These are phyloP conservation scores for Penicillium herquei DNA, from an alignment of 495 filamentous ascomycete genomes.

Conservation along the genomic window DNA sequence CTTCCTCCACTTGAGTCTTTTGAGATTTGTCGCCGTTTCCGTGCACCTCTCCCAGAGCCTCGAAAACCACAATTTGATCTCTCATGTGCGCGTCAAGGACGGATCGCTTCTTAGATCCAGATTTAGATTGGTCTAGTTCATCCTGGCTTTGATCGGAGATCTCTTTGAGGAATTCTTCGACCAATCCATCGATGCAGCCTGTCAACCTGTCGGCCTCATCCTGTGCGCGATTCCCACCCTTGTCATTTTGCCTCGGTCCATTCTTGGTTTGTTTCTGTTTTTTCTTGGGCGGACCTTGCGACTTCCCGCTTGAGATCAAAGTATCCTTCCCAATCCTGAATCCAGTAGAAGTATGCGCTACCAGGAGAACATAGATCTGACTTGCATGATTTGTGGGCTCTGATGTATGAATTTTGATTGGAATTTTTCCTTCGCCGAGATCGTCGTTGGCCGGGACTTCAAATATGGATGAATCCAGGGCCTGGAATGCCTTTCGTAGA, in stretches of 20 bases:
- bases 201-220: not conserved
- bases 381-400: constrained; percentile 60
- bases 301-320: constrained; percentile 49
- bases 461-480: constrained; percentile 13
- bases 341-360: constrained; percentile 62
- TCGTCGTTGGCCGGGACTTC: not conserved
- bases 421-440: constrained; percentile 18
- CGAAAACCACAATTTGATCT: constrained; percentile 81
- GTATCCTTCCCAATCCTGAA: constrained; percentile 67
- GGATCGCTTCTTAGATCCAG: constrained; percentile 10
- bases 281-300: constrained; percentile 4
- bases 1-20: constrained; percentile 30
- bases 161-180: constrained; percentile 58
- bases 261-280: constrained; percentile 9
- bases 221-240: not conserved
- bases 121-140: not conserved
- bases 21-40: constrained; percentile 16
- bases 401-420: constrained; percentile 40
- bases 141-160: constrained; percentile 30
- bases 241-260: not conserved
- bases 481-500: constrained; percentile 9
- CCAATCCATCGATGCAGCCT: constrained; percentile 34
- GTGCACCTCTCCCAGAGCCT: constrained; percentile 55
- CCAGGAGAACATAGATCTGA: constrained; percentile 69
- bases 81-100: constrained; percentile 69